Conservation (phyloP, 1,284 basidiomycete species). For the Inonotus hispidus region DNA sequence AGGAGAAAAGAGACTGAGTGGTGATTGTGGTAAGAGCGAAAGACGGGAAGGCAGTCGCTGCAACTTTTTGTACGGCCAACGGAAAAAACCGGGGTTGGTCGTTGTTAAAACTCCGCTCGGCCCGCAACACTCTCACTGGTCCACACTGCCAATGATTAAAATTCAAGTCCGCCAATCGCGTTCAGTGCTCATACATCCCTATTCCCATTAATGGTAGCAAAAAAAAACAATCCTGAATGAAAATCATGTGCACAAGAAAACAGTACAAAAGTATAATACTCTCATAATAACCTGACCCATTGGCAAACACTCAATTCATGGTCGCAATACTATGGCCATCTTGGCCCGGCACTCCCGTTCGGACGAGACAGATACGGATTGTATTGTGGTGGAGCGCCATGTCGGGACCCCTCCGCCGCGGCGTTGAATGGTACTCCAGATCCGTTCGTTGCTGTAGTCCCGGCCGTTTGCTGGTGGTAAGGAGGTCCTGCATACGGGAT, state of each 20-base stretch:
- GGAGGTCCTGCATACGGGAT: not conserved
- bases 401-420: not conserved
- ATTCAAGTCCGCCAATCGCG: constrained; percentile 11
- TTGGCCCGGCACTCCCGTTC: constrained; percentile 7
- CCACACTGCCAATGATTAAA: too few relatives aligned
- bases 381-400: not conserved
- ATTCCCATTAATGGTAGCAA: not conserved
- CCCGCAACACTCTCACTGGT: constrained; percentile 19
- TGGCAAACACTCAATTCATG: too few relatives aligned
- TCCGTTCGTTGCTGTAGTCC: constrained; percentile 1
- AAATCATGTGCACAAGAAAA: not conserved
- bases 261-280: not conserved
- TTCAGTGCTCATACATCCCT: not conserved
- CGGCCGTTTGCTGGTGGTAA: not conserved
- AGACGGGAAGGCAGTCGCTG: constrained; percentile 24
- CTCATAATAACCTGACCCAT: not conserved
- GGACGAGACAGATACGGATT: constrained; percentile 10
- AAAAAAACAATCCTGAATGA: not conserved
- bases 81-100: constrained; percentile 34
- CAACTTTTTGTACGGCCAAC: constrained; percentile 28
- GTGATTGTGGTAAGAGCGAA: constrained; percentile 35
- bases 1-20: constrained; percentile 40
- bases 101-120: constrained; percentile 33
- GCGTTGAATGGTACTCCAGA: not conserved
- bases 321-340: constrained; percentile 13